Evolutionary conservation across 2,329 filamentous ascomycete genomes (phyloP).

Genomic region (Pseudopithomyces maydicus): DNA sequence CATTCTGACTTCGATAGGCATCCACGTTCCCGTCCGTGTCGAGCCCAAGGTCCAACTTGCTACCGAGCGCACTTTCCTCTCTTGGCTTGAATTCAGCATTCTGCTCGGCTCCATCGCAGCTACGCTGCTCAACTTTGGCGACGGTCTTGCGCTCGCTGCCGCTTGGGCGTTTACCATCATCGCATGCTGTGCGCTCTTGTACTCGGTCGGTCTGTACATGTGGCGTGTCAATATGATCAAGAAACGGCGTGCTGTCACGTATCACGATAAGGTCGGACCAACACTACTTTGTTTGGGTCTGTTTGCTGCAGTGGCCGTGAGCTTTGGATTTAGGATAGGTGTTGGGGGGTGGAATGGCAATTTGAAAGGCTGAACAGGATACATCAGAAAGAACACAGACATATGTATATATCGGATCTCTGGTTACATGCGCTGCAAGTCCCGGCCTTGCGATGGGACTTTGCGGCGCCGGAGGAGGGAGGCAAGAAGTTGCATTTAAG

Average conservation of each 20-base stretch:
- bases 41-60: conserved; percentile 99
- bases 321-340: conserved; percentile 79
- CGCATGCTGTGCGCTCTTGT: conserved; percentile 77
- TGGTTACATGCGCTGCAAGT: too few species aligned
- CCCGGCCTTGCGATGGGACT: too few species aligned
- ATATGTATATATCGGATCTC: too few species aligned
- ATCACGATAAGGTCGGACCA: conserved; percentile 89
- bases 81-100: conserved; percentile 97
- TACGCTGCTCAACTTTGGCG: conserved; percentile 48
- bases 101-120: conserved; percentile 70
- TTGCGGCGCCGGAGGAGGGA: too few species aligned
- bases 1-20: conserved; percentile 57
- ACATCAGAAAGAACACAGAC: too few species aligned
- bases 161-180: conserved; percentile 82
- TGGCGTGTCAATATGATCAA: conserved; percentile 88
- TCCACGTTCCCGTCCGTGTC: conserved; percentile 93
- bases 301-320: conserved; percentile 74
- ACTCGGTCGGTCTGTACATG: conserved; percentile 82
- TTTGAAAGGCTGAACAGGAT: conserved; percentile 39
- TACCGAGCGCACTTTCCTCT: conserved; percentile 91
- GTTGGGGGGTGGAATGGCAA: conserved; percentile 55
- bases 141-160: conserved; percentile 39
- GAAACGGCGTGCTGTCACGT: conserved; percentile 80
- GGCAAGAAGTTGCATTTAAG: too few species aligned
- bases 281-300: conserved; percentile 75